phyloP scores from a whole-genome alignment of 768 basidiomycete genomes.

The Chalciporus piperatus region DNA sequence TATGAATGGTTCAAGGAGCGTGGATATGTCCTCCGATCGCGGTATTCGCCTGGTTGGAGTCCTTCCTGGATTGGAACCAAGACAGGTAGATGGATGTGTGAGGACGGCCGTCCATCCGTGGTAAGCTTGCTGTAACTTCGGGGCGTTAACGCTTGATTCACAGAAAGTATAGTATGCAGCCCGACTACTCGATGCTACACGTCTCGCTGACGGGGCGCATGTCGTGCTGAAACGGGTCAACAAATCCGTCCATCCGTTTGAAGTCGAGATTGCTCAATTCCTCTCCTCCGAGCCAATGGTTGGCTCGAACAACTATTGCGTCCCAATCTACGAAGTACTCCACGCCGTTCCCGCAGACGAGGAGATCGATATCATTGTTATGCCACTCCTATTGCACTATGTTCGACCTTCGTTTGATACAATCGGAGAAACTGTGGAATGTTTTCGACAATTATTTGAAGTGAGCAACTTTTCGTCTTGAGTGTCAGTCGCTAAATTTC shows the following conservation, averaged over 20 bases:
- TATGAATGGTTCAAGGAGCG: not conserved
- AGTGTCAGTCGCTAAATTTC: not conserved
- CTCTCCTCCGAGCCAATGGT: conserved; percentile 1
- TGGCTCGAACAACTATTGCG: conserved; percentile 27
- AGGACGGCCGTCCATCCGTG: not conserved
- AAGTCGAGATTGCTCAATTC: conserved; percentile 27
- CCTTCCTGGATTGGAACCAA: not conserved
- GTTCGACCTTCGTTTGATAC: conserved; percentile 25
- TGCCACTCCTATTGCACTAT: conserved; percentile 34
- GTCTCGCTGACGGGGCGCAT: conserved; percentile 20
- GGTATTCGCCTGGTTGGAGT: conserved; percentile 4
- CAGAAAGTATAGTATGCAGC: conserved; percentile 3
- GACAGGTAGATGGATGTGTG: too few relatives aligned
- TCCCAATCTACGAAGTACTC: conserved; percentile 26
- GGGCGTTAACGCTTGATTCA: conserved; percentile 18
- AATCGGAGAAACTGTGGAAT: conserved; percentile 14
- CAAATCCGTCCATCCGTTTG: conserved; percentile 13
- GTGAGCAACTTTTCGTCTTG: conserved; percentile 8
- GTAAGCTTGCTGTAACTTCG: conserved; percentile 5
- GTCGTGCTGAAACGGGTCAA: conserved; percentile 31
- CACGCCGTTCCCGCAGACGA: conserved; percentile 1
- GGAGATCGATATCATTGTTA: conserved; percentile 20
- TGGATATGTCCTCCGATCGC: conserved; percentile 3
- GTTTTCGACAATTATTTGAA: conserved; percentile 32
- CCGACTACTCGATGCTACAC: conserved; percentile 24